Evolutionary conservation across 805 yeast species (phyloP).

Genomic region (Ogataea pignaliae): DNA sequence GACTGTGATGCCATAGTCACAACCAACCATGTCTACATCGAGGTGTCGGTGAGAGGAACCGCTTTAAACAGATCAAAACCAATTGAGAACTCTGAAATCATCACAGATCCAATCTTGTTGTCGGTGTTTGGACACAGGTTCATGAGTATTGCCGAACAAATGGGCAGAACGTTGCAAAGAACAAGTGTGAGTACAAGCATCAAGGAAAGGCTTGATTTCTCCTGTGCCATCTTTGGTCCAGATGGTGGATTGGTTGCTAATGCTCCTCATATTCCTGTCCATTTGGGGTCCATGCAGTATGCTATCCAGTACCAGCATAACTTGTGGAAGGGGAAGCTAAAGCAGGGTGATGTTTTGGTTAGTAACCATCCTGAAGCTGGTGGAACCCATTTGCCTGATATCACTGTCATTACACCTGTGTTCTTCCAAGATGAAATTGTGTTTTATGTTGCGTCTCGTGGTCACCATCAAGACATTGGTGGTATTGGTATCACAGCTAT

Average conservation of each 20-base stretch:
- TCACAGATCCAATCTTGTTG: slow-evolving; percentile 36
- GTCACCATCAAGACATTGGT: slow-evolving; percentile 60
- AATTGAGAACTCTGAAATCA: slow-evolving; percentile 3
- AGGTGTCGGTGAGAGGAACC: slow-evolving; percentile 5
- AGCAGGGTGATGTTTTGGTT: slow-evolving; percentile 37
- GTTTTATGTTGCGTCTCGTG: slow-evolving; percentile 52
- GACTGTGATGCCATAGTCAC: slow-evolving; percentile 31
- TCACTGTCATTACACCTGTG: slow-evolving; percentile 54
- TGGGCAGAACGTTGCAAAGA: slow-evolving; percentile 39
- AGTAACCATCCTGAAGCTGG: slow-evolving; percentile 39
- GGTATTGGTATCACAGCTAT: slow-evolving; percentile 53
- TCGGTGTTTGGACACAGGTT: slow-evolving; percentile 40
- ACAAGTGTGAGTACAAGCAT: slow-evolving; percentile 37
- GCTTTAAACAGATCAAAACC: neutral
- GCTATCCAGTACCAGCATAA: slow-evolving; percentile 36
- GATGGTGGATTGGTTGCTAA: slow-evolving; percentile 38
- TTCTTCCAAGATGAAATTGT: slow-evolving; percentile 37
- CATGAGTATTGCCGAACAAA: slow-evolving; percentile 43
- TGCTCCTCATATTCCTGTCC: slow-evolving; percentile 42
- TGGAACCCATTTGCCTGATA: slow-evolving; percentile 43
- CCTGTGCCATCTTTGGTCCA: slow-evolving; percentile 40
- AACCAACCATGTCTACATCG: slow-evolving; percentile 32
- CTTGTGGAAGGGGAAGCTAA: slow-evolving; percentile 33
- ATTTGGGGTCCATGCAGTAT: slow-evolving; percentile 39
- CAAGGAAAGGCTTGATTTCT: slow-evolving; percentile 39